Percentiles rank a stretch among this genome's conserved stretches.
Evolutionary conservation across 176 grass and related monocot species (phyloP).

Genomic region (Triticum dicoccoides): DNA sequence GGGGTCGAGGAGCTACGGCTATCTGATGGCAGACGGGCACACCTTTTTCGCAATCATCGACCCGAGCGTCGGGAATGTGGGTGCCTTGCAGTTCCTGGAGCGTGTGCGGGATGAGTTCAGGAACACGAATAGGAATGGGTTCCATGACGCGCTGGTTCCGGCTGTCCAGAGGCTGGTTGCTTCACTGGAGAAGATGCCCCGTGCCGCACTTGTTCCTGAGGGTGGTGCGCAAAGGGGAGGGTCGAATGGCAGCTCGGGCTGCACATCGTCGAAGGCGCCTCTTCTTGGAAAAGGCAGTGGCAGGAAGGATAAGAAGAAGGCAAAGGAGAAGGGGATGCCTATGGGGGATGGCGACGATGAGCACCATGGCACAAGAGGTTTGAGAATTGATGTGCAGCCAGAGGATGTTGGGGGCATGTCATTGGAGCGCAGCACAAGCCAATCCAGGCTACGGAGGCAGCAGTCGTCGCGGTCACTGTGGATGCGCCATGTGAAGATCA

Average conservation of each 20-base stretch:
- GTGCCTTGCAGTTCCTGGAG: slow-evolving; percentile 69
- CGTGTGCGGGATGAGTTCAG: slow-evolving; percentile 51
- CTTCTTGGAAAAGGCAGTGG: slow-evolving; percentile 56
- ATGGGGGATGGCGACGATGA: slow-evolving; percentile 11
- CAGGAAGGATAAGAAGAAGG: slow-evolving; percentile 69
- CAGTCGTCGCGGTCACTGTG: slow-evolving; percentile 40
- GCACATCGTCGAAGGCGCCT: slow-evolving; percentile 68
- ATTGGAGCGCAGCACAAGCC: slow-evolving; percentile 46
- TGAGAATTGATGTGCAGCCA: slow-evolving; percentile 51
- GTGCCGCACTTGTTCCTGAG: slow-evolving; percentile 36
- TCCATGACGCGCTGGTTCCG: slow-evolving; percentile 60
- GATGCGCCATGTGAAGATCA: slow-evolving; percentile 69
- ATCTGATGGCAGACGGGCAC: slow-evolving; percentile 56
- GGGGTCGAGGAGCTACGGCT: slow-evolving; percentile 60
- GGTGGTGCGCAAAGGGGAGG: slow-evolving; percentile 27
- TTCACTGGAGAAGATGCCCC: slow-evolving; percentile 87
- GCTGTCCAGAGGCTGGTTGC: slow-evolving; percentile 67
- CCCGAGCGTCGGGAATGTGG: slow-evolving; percentile 63
- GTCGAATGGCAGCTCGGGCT: slow-evolving; percentile 25
- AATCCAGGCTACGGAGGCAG: slow-evolving; percentile 45
- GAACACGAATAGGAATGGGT: slow-evolving; percentile 31
- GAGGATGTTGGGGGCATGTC: slow-evolving; percentile 47
- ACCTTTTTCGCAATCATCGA: slow-evolving; percentile 88
- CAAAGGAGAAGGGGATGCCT: slow-evolving; percentile 28
- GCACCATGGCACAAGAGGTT: slow-evolving; percentile 29